Percentiles rank a stretch among this genome's conserved stretches.
phyloP scores from a whole-genome alignment of 331 rosid species.

The Spiraea crenata region DNA sequence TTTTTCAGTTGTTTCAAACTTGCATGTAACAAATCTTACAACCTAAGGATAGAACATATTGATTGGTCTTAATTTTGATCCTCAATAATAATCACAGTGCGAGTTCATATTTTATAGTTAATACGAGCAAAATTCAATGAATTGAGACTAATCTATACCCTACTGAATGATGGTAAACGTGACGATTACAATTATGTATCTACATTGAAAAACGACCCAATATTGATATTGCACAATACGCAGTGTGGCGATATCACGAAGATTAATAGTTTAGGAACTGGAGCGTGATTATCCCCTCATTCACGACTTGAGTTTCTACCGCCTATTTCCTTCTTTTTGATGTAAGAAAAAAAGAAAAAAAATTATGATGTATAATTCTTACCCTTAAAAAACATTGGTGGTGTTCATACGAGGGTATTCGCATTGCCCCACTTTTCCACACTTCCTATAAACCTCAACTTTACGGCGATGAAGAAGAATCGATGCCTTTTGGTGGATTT shows the following conservation, averaged over 20 bases:
- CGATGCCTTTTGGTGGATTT: slow-evolving; percentile 16
- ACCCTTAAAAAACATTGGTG: background rate
- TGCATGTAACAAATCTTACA: background rate
- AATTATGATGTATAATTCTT: background rate
- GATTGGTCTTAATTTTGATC: background rate
- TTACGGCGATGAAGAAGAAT: slow-evolving; percentile 4
- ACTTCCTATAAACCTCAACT: slow-evolving; percentile 2
- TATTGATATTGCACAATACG: too few species aligned
- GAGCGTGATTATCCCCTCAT: background rate
- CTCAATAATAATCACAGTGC: too few species aligned
- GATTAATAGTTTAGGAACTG: background rate
- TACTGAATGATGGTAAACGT: too few species aligned
- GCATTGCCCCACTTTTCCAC: slow-evolving; percentile 3
- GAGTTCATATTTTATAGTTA: too few species aligned
- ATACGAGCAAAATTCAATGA: too few species aligned
- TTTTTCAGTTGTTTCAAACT: too few species aligned
- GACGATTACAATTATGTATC: too few species aligned
- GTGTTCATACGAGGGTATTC: background rate
- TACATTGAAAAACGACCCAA: too few species aligned
- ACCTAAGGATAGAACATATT: background rate
- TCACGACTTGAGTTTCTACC: background rate
- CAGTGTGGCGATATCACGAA: background rate
- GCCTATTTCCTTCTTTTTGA: background rate
- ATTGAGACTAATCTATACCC: too few species aligned
- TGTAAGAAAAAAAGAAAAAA: too few species aligned